Conservation (phyloP, 441 rosid species). For the Erysimum cheiri region DNA sequence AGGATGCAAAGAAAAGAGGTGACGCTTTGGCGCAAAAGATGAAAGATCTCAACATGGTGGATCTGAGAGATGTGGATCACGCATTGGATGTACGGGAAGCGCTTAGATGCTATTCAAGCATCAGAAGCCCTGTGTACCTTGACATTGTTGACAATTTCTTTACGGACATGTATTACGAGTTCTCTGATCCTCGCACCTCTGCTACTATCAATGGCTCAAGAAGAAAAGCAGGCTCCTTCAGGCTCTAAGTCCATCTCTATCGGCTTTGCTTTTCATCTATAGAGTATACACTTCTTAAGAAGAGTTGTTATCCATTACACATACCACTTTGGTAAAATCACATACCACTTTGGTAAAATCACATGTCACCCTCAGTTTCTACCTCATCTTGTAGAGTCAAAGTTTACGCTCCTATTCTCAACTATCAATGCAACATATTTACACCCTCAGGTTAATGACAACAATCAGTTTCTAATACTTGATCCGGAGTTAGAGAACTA, state of each 20-base stretch:
- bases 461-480: not conserved
- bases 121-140: slow-evolving; percentile 79
- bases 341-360: too few species aligned
- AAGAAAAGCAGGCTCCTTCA: slow-evolving; percentile 53
- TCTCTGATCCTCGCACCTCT: slow-evolving; percentile 56
- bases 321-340: slow-evolving; percentile 4
- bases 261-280: not conserved
- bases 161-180: slow-evolving; percentile 71
- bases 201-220: slow-evolving; percentile 47
- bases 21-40: slow-evolving; percentile 68
- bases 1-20: slow-evolving; percentile 41
- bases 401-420: not conserved
- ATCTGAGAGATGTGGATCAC: slow-evolving; percentile 70
- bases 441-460: slow-evolving; percentile 1
- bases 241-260: slow-evolving; percentile 41
- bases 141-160: slow-evolving; percentile 88
- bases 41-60: slow-evolving; percentile 85
- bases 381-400: slow-evolving; percentile 17
- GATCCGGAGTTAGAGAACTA: not conserved
- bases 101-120: slow-evolving; percentile 78
- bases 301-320: slow-evolving; percentile 18
- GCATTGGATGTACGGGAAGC: slow-evolving; percentile 86
- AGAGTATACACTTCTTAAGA: not conserved
- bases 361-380: slow-evolving; percentile 1
- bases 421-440: not conserved